Percentiles rank a stretch among this genome's conserved stretches.
phyloP scores from a whole-genome alignment of 2,329 filamentous ascomycete genomes.

The Botrytis medusae region DNA sequence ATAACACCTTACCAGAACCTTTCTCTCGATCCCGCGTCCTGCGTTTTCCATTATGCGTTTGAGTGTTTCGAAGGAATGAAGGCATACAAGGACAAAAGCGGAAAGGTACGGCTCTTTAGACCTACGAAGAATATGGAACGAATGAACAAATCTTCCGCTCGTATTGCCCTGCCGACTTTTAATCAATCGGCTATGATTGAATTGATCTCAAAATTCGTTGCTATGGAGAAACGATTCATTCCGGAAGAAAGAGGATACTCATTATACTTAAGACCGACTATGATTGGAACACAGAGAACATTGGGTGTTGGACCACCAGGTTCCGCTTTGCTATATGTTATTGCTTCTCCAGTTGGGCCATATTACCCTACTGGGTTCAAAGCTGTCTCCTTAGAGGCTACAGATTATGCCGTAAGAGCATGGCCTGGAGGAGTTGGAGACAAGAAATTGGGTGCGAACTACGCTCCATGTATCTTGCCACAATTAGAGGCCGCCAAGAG shows the following conservation, averaged over 20 bases:
- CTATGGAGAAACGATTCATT: constrained; percentile 86
- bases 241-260: constrained; percentile 85
- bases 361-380: constrained; percentile 99
- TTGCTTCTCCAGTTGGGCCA: constrained; percentile 92
- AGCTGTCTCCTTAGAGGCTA: constrained; percentile 91
- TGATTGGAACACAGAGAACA: constrained; percentile 95
- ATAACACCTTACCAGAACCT: constrained; percentile 97
- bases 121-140: constrained; percentile 96
- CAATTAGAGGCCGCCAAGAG: constrained; percentile 88
- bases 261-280: constrained; percentile 90
- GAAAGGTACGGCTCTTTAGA: constrained; percentile 82
- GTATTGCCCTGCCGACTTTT: constrained; percentile 91
- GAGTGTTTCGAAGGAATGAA: constrained; percentile 99
- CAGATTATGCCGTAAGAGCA: constrained; percentile 92
- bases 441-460: constrained; percentile 98
- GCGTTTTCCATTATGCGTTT: constrained; percentile 98
- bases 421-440: constrained; percentile 98
- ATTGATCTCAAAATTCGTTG: constrained; percentile 76
- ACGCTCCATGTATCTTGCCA: constrained; percentile 97
- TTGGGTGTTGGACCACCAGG: constrained; percentile 91
- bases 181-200: constrained; percentile 71
- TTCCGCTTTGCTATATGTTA: constrained; percentile 88
- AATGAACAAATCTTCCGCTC: constrained; percentile 84
- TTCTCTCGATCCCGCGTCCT: constrained; percentile 90
- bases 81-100: constrained; percentile 86